Evolutionary conservation across 345 rosid genomes (phyloP).

Genomic region (Salix koriyanagi): DNA sequence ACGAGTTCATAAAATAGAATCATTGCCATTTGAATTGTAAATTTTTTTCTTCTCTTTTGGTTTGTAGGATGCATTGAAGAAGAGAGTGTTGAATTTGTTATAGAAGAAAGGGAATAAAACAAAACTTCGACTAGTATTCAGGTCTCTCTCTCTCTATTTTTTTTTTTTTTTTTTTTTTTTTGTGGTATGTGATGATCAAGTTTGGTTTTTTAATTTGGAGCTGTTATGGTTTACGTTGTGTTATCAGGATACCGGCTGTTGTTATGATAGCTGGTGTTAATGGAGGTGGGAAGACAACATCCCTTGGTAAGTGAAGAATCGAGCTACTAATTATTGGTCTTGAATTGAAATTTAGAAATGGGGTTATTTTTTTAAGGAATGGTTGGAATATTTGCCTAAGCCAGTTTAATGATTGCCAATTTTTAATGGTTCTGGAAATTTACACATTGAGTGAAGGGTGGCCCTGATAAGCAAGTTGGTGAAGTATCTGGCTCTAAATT

Average conservation of each 20-base stretch:
- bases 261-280: conserved; percentile 82
- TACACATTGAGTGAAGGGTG: background rate
- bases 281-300: conserved; percentile 97
- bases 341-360: background rate
- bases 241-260: conserved; percentile 82
- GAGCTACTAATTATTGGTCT: background rate
- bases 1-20: background rate
- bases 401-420: background rate
- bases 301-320: conserved; percentile 62
- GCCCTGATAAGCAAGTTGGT: background rate
- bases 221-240: conserved; percentile 10
- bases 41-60: background rate
- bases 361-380: background rate
- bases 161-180: background rate
- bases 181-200: background rate
- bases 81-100: conserved; percentile 63
- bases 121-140: conserved; percentile 83
- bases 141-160: conserved; percentile 36
- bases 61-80: conserved; percentile 78
- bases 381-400: background rate
- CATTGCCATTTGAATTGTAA: background rate
- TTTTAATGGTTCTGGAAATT: background rate
- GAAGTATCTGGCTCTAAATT: background rate
- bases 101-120: conserved; percentile 63
- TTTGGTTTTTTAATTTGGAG: conserved; percentile 2